Percentiles rank a stretch among this genome's conserved stretches.
These are phyloP conservation scores for Wickerhamiella azymoides DNA, from an alignment of 805 yeast genomes.

Conservation along the genomic window DNA sequence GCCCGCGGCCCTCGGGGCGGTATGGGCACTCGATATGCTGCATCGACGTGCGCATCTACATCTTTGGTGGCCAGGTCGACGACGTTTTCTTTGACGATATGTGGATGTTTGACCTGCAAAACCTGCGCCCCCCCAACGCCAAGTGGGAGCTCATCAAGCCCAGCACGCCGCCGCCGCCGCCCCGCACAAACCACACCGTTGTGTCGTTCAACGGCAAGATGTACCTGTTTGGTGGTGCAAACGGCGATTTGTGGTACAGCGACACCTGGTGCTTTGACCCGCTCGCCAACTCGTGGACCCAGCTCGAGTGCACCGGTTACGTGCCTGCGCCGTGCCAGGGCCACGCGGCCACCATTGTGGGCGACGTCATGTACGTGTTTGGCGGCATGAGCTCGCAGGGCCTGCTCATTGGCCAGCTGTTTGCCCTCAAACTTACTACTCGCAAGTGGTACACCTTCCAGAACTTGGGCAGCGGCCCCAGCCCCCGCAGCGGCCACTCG, in stretches of 20 bases:
- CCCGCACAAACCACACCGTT: slow-evolving; percentile 85
- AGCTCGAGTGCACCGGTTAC: slow-evolving; percentile 50
- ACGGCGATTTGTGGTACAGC: slow-evolving; percentile 52
- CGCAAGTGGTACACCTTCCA: slow-evolving; percentile 60
- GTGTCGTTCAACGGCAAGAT: slow-evolving; percentile 62
- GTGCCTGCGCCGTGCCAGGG: slow-evolving; percentile 85
- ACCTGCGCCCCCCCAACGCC: slow-evolving; percentile 70
- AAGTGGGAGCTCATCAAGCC: slow-evolving; percentile 68
- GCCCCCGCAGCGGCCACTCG: slow-evolving; percentile 85
- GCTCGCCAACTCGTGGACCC: slow-evolving; percentile 50
- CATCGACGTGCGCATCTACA: slow-evolving; percentile 47
- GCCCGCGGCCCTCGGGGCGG: slow-evolving; percentile 75
- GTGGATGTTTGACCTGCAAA: slow-evolving; percentile 72
- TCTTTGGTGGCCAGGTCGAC: slow-evolving; percentile 93
- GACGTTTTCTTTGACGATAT: slow-evolving; percentile 70
- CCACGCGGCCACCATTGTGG: slow-evolving; percentile 71
- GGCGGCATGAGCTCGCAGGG: slow-evolving; percentile 83
- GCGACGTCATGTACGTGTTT: slow-evolving; percentile 64
- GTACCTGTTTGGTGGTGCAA: slow-evolving; percentile 88
- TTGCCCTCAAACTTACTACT: slow-evolving; percentile 61
- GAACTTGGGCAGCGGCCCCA: slow-evolving; percentile 44
- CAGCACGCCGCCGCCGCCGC: slow-evolving; percentile 31
- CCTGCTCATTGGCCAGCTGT: slow-evolving; percentile 47
- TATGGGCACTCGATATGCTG: slow-evolving; percentile 89
- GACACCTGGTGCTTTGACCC: slow-evolving; percentile 79